phyloP scores from a whole-genome alignment of 306 rosid species.

The Corylus americana region DNA sequence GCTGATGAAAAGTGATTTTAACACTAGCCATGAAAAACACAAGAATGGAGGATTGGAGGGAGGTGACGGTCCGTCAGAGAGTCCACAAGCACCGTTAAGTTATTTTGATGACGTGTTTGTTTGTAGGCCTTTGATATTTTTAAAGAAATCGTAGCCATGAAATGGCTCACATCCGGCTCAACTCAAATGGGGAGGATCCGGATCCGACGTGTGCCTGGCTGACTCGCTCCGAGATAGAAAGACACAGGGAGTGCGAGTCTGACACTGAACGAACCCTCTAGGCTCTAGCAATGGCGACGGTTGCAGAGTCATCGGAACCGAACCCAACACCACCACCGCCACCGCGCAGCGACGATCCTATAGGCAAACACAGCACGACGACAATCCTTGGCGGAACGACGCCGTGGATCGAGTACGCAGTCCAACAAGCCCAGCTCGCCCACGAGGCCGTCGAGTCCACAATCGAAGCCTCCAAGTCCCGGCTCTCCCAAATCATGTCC shows the following conservation, averaged over 20 bases:
- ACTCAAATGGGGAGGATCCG: no score
- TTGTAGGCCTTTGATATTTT: no score
- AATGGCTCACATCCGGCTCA: no score
- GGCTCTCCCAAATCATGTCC: conserved; percentile 69
- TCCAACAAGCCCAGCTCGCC: conserved; percentile 56
- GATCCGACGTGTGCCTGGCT: no score
- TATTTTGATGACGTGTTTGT: no score
- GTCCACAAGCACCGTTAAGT: no score
- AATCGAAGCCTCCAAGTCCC: conserved; percentile 55
- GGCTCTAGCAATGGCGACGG: conserved; percentile 44
- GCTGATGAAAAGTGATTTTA: no score
- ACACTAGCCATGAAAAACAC: no score
- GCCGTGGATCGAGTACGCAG: conserved; percentile 64
- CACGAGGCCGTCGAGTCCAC: conserved; percentile 60
- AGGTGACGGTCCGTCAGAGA: no score
- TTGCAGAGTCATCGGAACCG: conserved; percentile 46
- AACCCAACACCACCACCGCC: conserved; percentile 19
- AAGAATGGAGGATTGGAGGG: no score
- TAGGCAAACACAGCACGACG: conserved; percentile 3
- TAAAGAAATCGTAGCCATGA: no score
- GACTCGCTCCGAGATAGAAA: neutral
- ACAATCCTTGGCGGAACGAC: conserved; percentile 39
- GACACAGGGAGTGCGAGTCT: neutral
- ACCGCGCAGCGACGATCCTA: conserved; percentile 18
- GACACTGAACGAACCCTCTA: neutral